Evolutionary conservation across 2,329 filamentous ascomycete species (phyloP), one percentile per base, ranked within the genome.

Genomic region (Diaporthe ampelina): DNA sequence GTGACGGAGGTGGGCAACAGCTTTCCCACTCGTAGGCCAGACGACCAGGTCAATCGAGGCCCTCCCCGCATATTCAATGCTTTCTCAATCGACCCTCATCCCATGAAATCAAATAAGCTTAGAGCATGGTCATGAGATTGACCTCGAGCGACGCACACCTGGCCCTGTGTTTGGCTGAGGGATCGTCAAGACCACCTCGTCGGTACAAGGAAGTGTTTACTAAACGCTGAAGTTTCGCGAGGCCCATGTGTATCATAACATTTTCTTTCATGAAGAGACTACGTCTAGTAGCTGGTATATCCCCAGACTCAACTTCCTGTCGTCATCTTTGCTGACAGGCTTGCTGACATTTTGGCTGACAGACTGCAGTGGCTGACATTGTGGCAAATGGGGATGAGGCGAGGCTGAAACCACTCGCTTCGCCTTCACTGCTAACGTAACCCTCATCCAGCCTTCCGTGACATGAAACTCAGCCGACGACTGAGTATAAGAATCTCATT

Each of bases 331-430:
- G 45, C 63, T 52, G 63, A 67, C 45, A 4, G 8, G 21, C 7
- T 11, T 37, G 61, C 61, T 67, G 61, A 67, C 61, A 50, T 35
- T 19, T 67, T 67, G 63, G 63, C 63, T 67, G 63, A 52, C 63
- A 26, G 21, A 11, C 26, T 24, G 19, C 19, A 10, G 13, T 50
- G 29, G 63, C 45, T 67, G 63, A 52, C 63, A 24, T n/a, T 24
- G 61, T 67, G 45, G 61, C 61, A 17, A 65, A 9, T 13, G 6
- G 2, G 19, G 29, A 35, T 37, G 61, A 17, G 63, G 63, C 63
- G 63, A 67, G 63, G 63, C 63, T 52, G 63, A 37, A 37, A 37
- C 29, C 1, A 21, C 8, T 37, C 29, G 21, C 45, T 21, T 52
- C 45, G 7, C 7, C 6, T 26, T 9, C 19, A 48, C 11, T 13